These are phyloP conservation scores for Aspergillus olivimuriae DNA, from an alignment of 495 filamentous ascomycete species.

Conservation along the genomic window DNA sequence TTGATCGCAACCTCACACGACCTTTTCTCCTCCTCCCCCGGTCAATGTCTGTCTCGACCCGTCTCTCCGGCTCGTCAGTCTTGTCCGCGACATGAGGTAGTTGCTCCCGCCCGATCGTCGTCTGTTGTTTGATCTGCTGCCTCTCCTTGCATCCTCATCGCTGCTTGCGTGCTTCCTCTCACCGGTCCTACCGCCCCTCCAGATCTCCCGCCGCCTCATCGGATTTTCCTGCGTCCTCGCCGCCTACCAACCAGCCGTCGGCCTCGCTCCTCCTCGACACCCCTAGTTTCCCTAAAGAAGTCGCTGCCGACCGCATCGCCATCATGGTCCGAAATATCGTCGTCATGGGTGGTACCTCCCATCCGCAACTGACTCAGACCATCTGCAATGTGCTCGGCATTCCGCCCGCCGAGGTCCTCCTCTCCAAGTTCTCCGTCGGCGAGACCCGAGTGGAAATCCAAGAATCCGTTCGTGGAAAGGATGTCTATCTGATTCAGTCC, in stretches of 20 bases:
- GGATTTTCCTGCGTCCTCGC: conserved; percentile 24
- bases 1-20: conserved; percentile 18
- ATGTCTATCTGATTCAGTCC: conserved; percentile 95
- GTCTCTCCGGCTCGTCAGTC: conserved; percentile 10
- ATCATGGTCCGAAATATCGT: conserved; percentile 94
- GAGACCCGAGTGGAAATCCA: conserved; percentile 93
- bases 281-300: conserved; percentile 6
- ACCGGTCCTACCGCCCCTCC: conserved; percentile 23
- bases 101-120: conserved; percentile 17
- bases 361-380: conserved; percentile 76
- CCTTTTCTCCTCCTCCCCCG: conserved; percentile 10
- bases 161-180: conserved; percentile 2
- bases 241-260: conserved; percentile 20
- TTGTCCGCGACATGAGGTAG: conserved; percentile 35
- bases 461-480: conserved; percentile 93
- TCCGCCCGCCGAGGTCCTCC: conserved; percentile 70
- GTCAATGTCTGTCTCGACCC: conserved; percentile 15
- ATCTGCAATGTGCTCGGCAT: conserved; percentile 86
- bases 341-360: conserved; percentile 86
- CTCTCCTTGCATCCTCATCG: background rate
- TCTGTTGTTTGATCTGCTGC: conserved; percentile 6
- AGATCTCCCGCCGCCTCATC: conserved; percentile 28
- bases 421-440: conserved; percentile 88
- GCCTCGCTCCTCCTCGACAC: conserved; percentile 11
- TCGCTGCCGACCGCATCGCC: conserved; percentile 8